Conservation (phyloP, 176 grass and related monocot genomes). For the Saccharum officinarum region DNA sequence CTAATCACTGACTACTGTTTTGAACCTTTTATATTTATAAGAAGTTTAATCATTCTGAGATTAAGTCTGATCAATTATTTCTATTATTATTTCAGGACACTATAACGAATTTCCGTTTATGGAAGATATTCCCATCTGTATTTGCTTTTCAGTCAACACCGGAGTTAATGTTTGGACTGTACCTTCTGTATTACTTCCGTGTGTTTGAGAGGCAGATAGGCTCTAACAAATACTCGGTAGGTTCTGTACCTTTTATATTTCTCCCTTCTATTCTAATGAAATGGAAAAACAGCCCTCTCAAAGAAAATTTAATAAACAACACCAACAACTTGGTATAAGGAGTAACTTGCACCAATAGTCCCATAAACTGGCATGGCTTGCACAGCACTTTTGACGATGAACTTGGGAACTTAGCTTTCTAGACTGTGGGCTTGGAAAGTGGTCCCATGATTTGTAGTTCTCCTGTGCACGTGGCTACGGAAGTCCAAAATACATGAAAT, state of each 20-base stretch:
- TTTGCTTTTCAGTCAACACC: slow-evolving; percentile 88
- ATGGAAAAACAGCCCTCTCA: neutral
- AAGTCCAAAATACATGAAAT: neutral
- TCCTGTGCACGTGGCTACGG: neutral
- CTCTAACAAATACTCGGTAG: slow-evolving; percentile 94
- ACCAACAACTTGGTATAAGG: neutral
- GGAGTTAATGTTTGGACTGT: slow-evolving; percentile 84
- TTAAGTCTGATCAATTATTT: slow-evolving; percentile 20
- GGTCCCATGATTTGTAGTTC: slow-evolving; percentile 18
- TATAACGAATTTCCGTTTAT: slow-evolving; percentile 61
- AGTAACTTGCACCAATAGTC: neutral
- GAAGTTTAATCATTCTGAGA: slow-evolving; percentile 2
- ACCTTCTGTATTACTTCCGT: slow-evolving; percentile 96
- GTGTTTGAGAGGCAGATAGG: slow-evolving; percentile 99
- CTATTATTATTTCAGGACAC: slow-evolving; percentile 63
- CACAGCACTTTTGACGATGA: neutral
- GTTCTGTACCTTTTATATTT: slow-evolving; percentile 6
- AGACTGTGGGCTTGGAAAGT: slow-evolving; percentile 9
- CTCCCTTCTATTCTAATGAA: neutral
- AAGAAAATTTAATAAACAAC: neutral
- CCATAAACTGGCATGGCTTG: neutral
- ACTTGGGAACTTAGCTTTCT: neutral
- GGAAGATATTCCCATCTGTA: slow-evolving; percentile 72
- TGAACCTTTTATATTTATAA: neutral
- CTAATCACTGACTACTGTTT: neutral